These are phyloP conservation scores for Dichotomopilus funicola DNA, from an alignment of 2,329 filamentous ascomycete genomes.

Conservation along the genomic window DNA sequence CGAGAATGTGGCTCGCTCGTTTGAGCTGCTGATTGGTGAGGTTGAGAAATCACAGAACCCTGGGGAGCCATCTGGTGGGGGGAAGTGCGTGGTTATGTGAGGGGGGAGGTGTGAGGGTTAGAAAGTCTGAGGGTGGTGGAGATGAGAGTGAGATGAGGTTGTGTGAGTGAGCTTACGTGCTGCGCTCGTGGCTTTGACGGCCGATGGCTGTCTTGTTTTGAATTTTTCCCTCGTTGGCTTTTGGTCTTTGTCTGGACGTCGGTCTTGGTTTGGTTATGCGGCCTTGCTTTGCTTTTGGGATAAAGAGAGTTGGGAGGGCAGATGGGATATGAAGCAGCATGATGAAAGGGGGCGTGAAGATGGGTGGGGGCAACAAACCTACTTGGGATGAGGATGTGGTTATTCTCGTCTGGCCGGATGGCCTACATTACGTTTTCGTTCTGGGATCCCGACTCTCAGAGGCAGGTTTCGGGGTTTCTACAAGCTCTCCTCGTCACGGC, in stretches of 20 bases:
- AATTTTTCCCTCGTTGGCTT: not conserved
- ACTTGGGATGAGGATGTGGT: not conserved
- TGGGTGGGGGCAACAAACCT: not conserved
- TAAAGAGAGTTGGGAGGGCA: not conserved
- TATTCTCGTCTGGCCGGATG: not conserved
- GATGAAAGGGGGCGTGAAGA: not conserved
- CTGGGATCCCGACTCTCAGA: too few relatives aligned
- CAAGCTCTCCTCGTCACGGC: too few relatives aligned
- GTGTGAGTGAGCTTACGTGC: too few relatives aligned
- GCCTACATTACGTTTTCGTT: not conserved
- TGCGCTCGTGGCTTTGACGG: too few relatives aligned
- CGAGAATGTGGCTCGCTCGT: conserved; percentile 86
- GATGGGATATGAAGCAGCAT: not conserved
- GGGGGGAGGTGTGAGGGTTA: too few relatives aligned
- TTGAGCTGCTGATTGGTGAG: conserved; percentile 89
- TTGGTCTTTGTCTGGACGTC: not conserved
- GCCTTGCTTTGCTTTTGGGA: not conserved
- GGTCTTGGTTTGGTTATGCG: not conserved
- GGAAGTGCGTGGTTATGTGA: conserved; percentile 85
- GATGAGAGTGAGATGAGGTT: too few relatives aligned
- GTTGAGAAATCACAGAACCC: conserved; percentile 94
- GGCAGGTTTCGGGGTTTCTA: too few relatives aligned
- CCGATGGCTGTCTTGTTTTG: too few relatives aligned
- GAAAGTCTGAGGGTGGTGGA: too few relatives aligned
- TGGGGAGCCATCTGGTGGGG: conserved; percentile 69